Base-by-base conservation (phyloP, 2,329 filamentous ascomycete genomes). In the Decorospora gaudefroyi region DNA sequence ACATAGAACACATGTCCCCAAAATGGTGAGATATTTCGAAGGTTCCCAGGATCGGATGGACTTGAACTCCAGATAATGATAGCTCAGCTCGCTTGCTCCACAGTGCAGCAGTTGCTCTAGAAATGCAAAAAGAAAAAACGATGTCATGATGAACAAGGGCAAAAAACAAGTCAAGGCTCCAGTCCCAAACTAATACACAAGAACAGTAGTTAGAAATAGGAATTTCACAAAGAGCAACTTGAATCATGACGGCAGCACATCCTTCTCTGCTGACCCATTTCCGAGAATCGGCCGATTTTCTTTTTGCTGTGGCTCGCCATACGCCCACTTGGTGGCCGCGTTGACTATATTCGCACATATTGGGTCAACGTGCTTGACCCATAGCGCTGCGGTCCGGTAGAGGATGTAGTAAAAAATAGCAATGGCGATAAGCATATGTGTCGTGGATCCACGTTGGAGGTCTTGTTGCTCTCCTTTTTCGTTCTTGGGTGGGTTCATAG, bases 391-490 rank as follows among this genome's bases (percentile, higher is more conserved):
- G 2, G 49, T 35, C 13, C 67, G 62, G 46, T 71, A 70, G 1
- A 70, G 51, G 19, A 69, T 48, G 39, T 69, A 69, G 50, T 64
- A 70, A 42, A 70, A 71, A 1, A 68, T 31, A 7, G 39, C 61
- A 23, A 70, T 57, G n/a, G 65, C 66, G 13, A 68, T 57, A 22
- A 65, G 58, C 10, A 68, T 54, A 34, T 70, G 68, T 3, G 57
- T 53, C 8, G 55, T 58, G 0, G 62, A 59, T 15, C 64, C 65
- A 26, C 67, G 61, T 45, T 64, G 61, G 9, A 70, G 55, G 28
- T 71, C 67, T 42, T 64, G 55, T 28, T 59, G 62, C 40, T 71
- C 62, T 11, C 67, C 68, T 28, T 69, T 68, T 34, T 67, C 65
- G 42, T 69, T 65, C 32, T 43, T 52, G 7, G 62, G 62, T 4